phyloP scores from a whole-genome alignment of 345 rosid genomes.

The Pseudoturritis turrita region DNA sequence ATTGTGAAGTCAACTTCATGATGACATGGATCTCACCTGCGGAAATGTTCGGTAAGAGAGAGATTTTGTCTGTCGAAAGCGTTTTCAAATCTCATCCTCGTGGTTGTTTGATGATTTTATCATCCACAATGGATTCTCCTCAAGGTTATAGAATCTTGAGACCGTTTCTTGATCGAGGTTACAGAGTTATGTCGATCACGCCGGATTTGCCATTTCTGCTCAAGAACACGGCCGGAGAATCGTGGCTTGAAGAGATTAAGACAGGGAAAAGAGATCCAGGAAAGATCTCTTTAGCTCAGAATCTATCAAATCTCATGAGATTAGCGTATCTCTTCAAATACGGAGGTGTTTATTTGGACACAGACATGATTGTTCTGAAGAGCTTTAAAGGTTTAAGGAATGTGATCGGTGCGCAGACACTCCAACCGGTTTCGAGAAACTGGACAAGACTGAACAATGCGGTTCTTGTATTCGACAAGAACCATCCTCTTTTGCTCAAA shows the following conservation, averaged over 20 bases:
- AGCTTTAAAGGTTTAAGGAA: conserved; percentile 46
- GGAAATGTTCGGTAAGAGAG: conserved; percentile 41
- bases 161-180: conserved; percentile 42
- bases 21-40: conserved; percentile 75
- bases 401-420: conserved; percentile 60
- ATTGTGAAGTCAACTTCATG: conserved; percentile 46
- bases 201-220: conserved; percentile 55
- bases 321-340: conserved; percentile 50
- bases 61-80: conserved; percentile 45
- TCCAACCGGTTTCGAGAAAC: conserved; percentile 33
- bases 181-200: conserved; percentile 43
- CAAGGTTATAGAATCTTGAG: conserved; percentile 40
- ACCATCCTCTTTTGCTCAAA: conserved; percentile 50
- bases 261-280: conserved; percentile 54
- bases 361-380: conserved; percentile 59
- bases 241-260: conserved; percentile 50
- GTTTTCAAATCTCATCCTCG: conserved; percentile 47
- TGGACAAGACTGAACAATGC: conserved; percentile 73
- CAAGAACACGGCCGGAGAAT: conserved; percentile 48
- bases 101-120: conserved; percentile 56
- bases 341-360: conserved; percentile 75
- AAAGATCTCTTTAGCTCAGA: conserved; percentile 46
- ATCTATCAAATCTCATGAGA: conserved; percentile 58
- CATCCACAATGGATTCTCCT: conserved; percentile 49
- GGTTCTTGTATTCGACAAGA: conserved; percentile 47